Percentiles rank a stretch among this genome's conserved stretches.
phyloP scores from a whole-genome alignment of 148 eudicot genomes.

The Rhododendron ovatum region DNA sequence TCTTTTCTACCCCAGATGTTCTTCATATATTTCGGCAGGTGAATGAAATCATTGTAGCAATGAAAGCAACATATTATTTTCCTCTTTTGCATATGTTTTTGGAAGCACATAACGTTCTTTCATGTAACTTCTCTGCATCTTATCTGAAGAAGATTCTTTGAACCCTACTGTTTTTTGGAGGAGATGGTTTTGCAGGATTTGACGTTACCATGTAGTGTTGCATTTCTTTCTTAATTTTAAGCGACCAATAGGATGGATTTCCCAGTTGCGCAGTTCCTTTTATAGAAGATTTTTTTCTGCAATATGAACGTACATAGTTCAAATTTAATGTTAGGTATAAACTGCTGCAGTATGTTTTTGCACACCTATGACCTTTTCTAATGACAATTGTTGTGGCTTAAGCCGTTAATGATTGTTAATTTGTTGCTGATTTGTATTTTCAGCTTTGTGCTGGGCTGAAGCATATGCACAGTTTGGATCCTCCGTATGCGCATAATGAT shows the following conservation, averaged over 20 bases:
- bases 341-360: not conserved
- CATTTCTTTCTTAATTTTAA: not conserved
- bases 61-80: not conserved
- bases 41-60: not conserved
- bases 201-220: not conserved
- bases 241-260: not conserved
- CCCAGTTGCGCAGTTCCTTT: not conserved
- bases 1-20: constrained; percentile 74
- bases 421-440: constrained; percentile 11
- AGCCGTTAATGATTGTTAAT: not conserved
- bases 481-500: constrained; percentile 97
- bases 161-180: not conserved
- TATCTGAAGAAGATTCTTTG: not conserved
- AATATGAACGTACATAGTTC: not conserved
- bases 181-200: not conserved
- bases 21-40: constrained; percentile 94
- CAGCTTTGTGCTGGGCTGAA: constrained; percentile 97
- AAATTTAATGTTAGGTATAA: not conserved
- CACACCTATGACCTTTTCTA: not conserved
- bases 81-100: not conserved
- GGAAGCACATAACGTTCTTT: not conserved
- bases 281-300: not conserved
- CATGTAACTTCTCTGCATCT: not conserved
- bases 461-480: constrained; percentile 87
- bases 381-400: not conserved